phyloP scores from a whole-genome alignment of 2,329 filamentous ascomycete species.

The Paradendryphiella salina region DNA sequence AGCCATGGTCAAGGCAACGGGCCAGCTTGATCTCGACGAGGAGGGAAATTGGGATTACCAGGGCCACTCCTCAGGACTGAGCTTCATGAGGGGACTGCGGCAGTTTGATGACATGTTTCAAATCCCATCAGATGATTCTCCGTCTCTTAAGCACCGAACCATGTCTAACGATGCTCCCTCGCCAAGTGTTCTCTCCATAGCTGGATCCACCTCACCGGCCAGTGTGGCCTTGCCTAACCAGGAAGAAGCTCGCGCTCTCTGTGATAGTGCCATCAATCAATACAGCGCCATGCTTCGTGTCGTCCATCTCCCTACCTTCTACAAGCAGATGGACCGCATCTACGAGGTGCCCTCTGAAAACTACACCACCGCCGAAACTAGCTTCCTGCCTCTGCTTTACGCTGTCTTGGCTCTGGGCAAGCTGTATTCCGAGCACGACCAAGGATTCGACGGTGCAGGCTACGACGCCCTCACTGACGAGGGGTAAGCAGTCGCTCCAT shows the following conservation, averaged over 20 bases:
- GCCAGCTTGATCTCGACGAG: conserved; percentile 88
- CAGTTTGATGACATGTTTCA: conserved; percentile 80
- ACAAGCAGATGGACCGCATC: conserved; percentile 72
- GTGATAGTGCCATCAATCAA: conserved; percentile 64
- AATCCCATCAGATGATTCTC: conserved; percentile 60
- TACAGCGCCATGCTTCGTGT: conserved; percentile 68
- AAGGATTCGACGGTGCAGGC: conserved; percentile 43
- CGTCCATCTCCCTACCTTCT: conserved; percentile 81
- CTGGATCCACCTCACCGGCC: conserved; percentile 46
- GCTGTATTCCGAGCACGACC: conserved; percentile 51
- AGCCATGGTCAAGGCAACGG: conserved; percentile 93
- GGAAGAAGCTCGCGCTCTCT: conserved; percentile 60
- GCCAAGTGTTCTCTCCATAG: conserved; percentile 68
- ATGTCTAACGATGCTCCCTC: conserved; percentile 68
- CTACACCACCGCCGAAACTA: conserved; percentile 52
- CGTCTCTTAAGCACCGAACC: conserved; percentile 60
- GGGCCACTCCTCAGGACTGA: conserved; percentile 86
- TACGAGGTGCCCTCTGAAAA: conserved; percentile 66
- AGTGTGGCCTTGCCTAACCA: conserved; percentile 68
- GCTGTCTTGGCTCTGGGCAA: conserved; percentile 54
- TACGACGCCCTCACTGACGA: conserved; percentile 55
- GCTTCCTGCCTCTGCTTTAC: conserved; percentile 55
- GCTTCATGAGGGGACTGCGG: conserved; percentile 85
- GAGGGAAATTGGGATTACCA: conserved; percentile 93
- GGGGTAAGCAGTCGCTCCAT: conserved; percentile 43